Conservation (phyloP, 2,329 filamentous ascomycete genomes). For the Calonectria leucothoes region DNA sequence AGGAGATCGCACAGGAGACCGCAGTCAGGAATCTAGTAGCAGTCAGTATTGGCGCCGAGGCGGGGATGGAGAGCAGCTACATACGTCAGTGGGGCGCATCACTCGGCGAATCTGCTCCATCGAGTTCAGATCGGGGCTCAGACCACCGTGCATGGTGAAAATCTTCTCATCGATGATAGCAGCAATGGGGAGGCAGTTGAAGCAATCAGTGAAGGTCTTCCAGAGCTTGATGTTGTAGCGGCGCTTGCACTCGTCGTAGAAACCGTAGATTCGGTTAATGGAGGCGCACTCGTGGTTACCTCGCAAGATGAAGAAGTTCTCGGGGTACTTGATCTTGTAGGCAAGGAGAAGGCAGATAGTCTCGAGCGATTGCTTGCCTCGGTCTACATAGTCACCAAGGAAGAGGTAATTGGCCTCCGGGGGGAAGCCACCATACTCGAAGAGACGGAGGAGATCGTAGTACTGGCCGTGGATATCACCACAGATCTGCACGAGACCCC, state of each 20-base stretch:
- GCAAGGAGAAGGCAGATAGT: slow-evolving; percentile 96
- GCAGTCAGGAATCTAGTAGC: slow-evolving; percentile 89
- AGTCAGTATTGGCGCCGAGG: slow-evolving; percentile 20
- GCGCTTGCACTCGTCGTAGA: slow-evolving; percentile 99
- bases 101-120: slow-evolving; percentile 99
- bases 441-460: slow-evolving; percentile 95
- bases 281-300: slow-evolving; percentile 99
- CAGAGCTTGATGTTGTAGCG: slow-evolving; percentile 99
- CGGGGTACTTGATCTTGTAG: slow-evolving; percentile 99
- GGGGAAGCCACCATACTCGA: slow-evolving; percentile 98
- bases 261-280: slow-evolving; percentile 99
- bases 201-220: slow-evolving; percentile 99
- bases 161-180: slow-evolving; percentile 99
- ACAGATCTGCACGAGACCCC: slow-evolving; percentile 77
- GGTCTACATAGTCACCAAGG: slow-evolving; percentile 98
- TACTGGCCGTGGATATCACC: slow-evolving; percentile 99
- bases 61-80: slow-evolving; percentile 54
- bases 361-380: slow-evolving; percentile 98
- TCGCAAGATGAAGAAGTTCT: slow-evolving; percentile 99
- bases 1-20: slow-evolving; percentile 96
- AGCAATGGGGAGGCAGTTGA: slow-evolving; percentile 98
- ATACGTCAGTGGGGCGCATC: slow-evolving; percentile 98
- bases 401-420: slow-evolving; percentile 99
- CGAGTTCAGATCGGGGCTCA: slow-evolving; percentile 97
- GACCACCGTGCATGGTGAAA: slow-evolving; percentile 98